Evolutionary conservation across 139 green algal species (phyloP), one percentile per base, ranked within the genome.

Genomic region (Desmodesmus armatus): DNA sequence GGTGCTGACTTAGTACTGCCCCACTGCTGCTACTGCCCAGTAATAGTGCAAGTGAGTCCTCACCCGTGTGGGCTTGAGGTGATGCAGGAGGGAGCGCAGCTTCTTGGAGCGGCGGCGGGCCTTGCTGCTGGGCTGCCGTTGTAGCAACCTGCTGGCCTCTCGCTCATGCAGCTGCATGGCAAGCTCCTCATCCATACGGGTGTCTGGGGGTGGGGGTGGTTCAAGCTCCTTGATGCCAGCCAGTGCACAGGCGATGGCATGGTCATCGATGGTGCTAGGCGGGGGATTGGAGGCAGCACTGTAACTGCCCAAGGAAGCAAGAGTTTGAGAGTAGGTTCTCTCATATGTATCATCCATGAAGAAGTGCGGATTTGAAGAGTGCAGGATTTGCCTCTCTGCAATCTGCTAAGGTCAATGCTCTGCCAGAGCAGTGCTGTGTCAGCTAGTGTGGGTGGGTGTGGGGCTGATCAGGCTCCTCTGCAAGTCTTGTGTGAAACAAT

Each of bases 161-260:
- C 73, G 44, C 3, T 80, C 66, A 66, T 86, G 67, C 33, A 86
- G 49, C 51, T 86, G 80, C 67, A 74, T 49, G 25, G 80, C 80
- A 9, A 86, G 49, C 37, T 70, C 11, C 11, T n/a, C 37, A 33
- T 86, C 80, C 63, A 78, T 17, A 5, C 39, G 63, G n/a, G 78
- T 84, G 60, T 84, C 78, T 39, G 77, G 13, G 27, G 62, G 23
- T 13, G 77, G 53, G 15, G 62, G 23, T 15, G 2, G 3, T 49
- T 41, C 7, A 25, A 5, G 70, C 40, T 31, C 35, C 33, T 13
- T 19, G 25, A 58, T 65, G 41, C 47, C 63, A 23, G 79, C 62
- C 15, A 85, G 44, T 19, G 65, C 65, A 29, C 5, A n/a, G 19
- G 79, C 79, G 29, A 85, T 85, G 9, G 79, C 79, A 17, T n/a